Percentiles rank a stretch among this genome's conserved stretches.
Evolutionary conservation across 176 grass and related monocot genomes (phyloP).

Genomic region (Chrysopogon serrulatus): DNA sequence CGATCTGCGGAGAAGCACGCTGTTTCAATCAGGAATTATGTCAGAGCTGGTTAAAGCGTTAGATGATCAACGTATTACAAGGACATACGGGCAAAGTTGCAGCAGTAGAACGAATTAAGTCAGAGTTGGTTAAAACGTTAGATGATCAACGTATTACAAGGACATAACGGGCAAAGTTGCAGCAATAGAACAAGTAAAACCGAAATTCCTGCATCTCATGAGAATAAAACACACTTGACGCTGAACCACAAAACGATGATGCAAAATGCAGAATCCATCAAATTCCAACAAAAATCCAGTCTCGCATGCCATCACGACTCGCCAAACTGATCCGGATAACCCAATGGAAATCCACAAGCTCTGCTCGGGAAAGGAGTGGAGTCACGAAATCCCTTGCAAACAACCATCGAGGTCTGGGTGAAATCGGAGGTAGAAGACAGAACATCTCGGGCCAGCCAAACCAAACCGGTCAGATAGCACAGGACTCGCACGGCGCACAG

Average conservation of each 20-base stretch:
- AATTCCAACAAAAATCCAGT: conserved; percentile 4
- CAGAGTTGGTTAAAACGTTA: not conserved
- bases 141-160: not conserved
- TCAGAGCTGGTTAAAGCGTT: not conserved
- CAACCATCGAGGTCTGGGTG: not conserved
- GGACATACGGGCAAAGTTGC: not conserved
- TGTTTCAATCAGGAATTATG: not conserved
- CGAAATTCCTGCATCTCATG: not conserved
- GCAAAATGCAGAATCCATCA: not conserved
- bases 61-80: not conserved
- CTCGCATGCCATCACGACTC: not conserved
- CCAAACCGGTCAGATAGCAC: not conserved
- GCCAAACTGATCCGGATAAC: not conserved
- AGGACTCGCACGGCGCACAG: not conserved
- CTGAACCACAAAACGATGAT: not conserved
- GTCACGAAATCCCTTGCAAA: not conserved
- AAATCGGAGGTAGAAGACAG: not conserved
- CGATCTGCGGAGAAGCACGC: not conserved
- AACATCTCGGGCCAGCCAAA: not conserved
- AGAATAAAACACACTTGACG: not conserved
- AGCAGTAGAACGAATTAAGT: not conserved
- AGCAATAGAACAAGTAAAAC: not conserved
- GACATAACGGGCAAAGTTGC: not conserved
- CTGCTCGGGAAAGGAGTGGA: not conserved
- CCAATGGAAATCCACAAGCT: not conserved